Base-by-base conservation (phyloP, 495 filamentous ascomycete genomes). In the Hypoxylon perforatum region DNA sequence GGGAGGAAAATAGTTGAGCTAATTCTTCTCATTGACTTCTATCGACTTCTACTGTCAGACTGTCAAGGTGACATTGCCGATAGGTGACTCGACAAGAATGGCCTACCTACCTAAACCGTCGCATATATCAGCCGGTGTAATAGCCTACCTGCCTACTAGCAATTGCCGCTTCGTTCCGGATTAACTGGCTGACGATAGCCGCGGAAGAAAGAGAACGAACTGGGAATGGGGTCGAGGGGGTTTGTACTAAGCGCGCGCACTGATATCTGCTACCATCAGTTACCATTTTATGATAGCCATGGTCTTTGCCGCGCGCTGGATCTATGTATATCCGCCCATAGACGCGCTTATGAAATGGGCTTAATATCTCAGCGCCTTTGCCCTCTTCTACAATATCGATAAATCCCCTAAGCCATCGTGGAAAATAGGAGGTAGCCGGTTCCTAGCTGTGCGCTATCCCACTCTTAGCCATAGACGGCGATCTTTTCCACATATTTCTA, bases 221-320 rank as follows among this genome's bases (percentile, higher is more conserved):
- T n/a, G n/a, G n/a, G n/a, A n/a, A n/a, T n/a, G n/a, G n/a, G n/a
- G n/a, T n/a, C n/a, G n/a, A n/a, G n/a, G 3, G 17, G 15, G 11
- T 54, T 17, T 8, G 22, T 25, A 59, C 28, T 65, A 65, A 65
- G 62, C 62, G 62, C 62, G 62, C 62, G 54, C 62, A 44, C 36
- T 19, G 39, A 28, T 14, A 48, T 5, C 5, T 23, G 36, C 36
- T 5, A 5, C 36, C 35, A 22, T 63, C 17, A 45, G 50, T 25
- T 17, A 15, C 11, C 17, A 19, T 44, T 15, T 36, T 19, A 42
- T 36, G 11, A 12, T 10, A 5, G 6, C 44, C 18, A 23, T 36
- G n/a, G 7, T 48, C 28, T 57, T 51, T 61, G 33, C 63, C 57
- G 50, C 63, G 63, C 50, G 55, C 56, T 55, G 42, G 42, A 41